Conservation (phyloP, 192 early-diverging fungal genomes). For the Podila minutissima region DNA sequence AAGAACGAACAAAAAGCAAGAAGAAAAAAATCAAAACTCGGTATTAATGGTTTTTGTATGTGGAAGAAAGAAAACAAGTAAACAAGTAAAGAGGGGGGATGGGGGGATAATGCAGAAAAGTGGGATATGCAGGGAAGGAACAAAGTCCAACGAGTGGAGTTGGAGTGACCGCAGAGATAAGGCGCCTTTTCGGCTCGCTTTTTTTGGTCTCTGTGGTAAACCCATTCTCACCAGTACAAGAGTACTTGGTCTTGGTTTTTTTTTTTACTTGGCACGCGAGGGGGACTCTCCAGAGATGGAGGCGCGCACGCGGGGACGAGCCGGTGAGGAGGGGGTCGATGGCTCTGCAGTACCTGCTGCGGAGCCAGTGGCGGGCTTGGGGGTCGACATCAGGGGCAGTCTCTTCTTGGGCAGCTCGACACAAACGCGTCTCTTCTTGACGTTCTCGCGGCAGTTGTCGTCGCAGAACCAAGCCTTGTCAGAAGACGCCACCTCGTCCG, state of each 20-base stretch:
- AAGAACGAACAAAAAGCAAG: constrained; percentile 1
- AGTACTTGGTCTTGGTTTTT: neutral
- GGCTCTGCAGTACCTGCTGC: constrained; percentile 39
- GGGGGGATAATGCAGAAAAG: constrained; percentile 3
- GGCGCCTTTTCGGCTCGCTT: too few species aligned
- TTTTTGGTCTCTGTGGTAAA: too few species aligned
- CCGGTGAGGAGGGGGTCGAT: constrained; percentile 8
- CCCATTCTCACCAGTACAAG: neutral
- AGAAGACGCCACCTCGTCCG: constrained; percentile 57
- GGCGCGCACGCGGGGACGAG: constrained; percentile 27
- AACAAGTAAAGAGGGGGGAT: neutral
- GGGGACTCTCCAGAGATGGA: constrained; percentile 28
- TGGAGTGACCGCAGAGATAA: neutral
- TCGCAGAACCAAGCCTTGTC: constrained; percentile 73
- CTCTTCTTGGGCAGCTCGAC: constrained; percentile 71
- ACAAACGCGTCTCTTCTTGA: constrained; percentile 62
- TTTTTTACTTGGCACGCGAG: constrained; percentile 25
- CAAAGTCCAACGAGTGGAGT: neutral
- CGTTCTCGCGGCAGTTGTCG: constrained; percentile 63
- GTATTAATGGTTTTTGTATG: constrained; percentile 30
- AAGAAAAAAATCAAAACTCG: constrained; percentile 10
- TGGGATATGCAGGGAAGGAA: neutral
- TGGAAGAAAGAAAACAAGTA: constrained; percentile 12
- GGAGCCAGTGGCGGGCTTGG: constrained; percentile 44
- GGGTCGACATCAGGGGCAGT: constrained; percentile 70